Conservation (phyloP, 805 yeast genomes). For the Candida silvicultrix region DNA sequence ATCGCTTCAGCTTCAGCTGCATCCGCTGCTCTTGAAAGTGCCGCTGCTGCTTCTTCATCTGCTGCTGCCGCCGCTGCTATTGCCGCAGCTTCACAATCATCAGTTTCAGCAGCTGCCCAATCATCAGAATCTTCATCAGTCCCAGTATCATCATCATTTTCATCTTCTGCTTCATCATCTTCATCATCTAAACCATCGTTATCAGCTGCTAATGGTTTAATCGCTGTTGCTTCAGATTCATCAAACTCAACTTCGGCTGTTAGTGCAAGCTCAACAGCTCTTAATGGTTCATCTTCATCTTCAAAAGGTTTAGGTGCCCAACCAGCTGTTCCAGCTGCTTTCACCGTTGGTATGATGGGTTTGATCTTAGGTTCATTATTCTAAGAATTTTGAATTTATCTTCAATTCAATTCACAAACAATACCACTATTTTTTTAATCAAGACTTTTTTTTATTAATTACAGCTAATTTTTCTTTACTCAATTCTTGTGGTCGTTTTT, state of each 20-base stretch:
- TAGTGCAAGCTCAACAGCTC: conserved; percentile 14
- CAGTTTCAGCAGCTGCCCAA: conserved; percentile 11
- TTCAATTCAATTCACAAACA: not conserved
- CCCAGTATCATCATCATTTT: conserved; percentile 7
- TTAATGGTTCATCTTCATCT: conserved; percentile 6
- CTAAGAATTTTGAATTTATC: conserved; percentile 1
- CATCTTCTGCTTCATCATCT: conserved; percentile 16
- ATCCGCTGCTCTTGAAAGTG: conserved; percentile 24
- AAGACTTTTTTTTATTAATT: not conserved
- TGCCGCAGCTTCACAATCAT: conserved; percentile 11
- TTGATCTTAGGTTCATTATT: conserved; percentile 22
- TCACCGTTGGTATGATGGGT: conserved; percentile 21
- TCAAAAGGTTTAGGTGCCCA: conserved; percentile 27
- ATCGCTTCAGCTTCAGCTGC: conserved; percentile 29
- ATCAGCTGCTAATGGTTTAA: conserved; percentile 25
- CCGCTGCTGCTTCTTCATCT: conserved; percentile 13
- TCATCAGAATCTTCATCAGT: conserved; percentile 7
- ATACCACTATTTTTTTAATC: not conserved
- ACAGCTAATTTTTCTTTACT: not conserved
- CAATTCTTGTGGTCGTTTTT: not conserved
- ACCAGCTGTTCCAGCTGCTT: conserved; percentile 19
- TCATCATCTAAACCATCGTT: conserved; percentile 15
- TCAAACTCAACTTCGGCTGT: conserved; percentile 16
- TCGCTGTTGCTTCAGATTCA: conserved; percentile 31
- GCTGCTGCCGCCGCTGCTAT: conserved; percentile 5